These are phyloP conservation scores for Angomonas desouzai DNA, from an alignment of 208 protist genomes.

Conservation along the genomic window DNA sequence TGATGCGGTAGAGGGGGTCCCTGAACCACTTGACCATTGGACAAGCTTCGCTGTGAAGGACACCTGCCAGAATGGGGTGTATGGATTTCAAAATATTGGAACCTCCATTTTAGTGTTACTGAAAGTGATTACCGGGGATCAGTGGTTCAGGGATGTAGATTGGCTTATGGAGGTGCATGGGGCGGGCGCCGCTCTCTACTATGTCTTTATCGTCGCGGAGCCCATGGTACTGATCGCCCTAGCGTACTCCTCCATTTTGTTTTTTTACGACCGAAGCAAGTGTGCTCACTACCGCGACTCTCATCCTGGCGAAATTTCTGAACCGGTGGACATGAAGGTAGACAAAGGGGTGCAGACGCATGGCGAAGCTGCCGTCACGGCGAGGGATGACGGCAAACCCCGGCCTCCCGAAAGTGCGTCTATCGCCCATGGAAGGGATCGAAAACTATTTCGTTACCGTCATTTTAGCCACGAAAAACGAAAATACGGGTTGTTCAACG, in stretches of 20 bases:
- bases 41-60: neutral
- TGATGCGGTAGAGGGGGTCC: conserved; percentile 14
- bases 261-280: neutral
- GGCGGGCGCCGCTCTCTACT: conserved; percentile 27
- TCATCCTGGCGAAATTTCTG: neutral
- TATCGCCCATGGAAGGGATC: neutral
- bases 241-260: neutral
- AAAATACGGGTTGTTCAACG: neutral
- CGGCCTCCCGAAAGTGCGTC: neutral
- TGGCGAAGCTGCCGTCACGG: neutral
- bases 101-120: conserved; percentile 32
- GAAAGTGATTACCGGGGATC: conserved; percentile 36
- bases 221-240: neutral
- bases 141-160: conserved; percentile 43
- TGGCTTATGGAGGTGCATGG: conserved; percentile 36
- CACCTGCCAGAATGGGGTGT: neutral
- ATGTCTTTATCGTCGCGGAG: conserved; percentile 23
- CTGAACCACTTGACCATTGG: conserved; percentile 3
- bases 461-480: neutral
- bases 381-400: neutral
- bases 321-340: neutral
- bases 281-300: neutral
- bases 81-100: conserved; percentile 19
- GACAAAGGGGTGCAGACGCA: neutral
- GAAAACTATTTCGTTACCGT: neutral